Percentiles rank a stretch among this genome's conserved stretches.
phyloP scores from a whole-genome alignment of 139 green algal species.

The Ettlia oleoabundans region DNA sequence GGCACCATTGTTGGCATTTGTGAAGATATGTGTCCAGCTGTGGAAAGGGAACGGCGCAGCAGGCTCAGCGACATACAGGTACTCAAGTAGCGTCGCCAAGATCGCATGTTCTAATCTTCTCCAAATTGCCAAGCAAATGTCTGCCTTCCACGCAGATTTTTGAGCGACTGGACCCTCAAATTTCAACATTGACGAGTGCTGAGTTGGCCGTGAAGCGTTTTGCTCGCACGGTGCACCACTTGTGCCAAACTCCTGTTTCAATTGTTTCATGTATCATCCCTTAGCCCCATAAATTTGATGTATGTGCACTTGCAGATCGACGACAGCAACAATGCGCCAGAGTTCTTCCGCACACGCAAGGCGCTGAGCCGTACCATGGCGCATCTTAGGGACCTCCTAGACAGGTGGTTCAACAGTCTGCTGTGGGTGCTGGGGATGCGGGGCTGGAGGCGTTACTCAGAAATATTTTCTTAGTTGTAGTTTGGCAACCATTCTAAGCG shows the following conservation, averaged over 20 bases:
- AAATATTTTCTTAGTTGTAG: too few species aligned
- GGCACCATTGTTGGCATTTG: too few species aligned
- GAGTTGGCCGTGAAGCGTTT: slow-evolving; percentile 80
- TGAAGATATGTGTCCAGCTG: too few species aligned
- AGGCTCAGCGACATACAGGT: slow-evolving; percentile 59
- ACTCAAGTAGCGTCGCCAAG: too few species aligned
- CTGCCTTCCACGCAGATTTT: too few species aligned
- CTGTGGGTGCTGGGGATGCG: too few species aligned
- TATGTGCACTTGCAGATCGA: slow-evolving; percentile 50
- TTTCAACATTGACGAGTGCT: slow-evolving; percentile 48
- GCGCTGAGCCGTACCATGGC: slow-evolving; percentile 74
- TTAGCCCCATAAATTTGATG: neutral
- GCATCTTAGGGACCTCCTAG: slow-evolving; percentile 76
- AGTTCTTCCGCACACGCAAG: slow-evolving; percentile 72
- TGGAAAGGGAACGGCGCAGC: slow-evolving; percentile 60
- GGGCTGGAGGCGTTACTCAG: too few species aligned
- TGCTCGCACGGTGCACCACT: slow-evolving; percentile 66
- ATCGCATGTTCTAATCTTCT: too few species aligned
- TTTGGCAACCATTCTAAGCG: too few species aligned
- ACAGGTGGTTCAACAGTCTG: slow-evolving; percentile 14
- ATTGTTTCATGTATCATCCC: too few species aligned
- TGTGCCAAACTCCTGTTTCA: too few species aligned
- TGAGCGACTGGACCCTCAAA: slow-evolving; percentile 59
- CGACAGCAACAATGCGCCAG: slow-evolving; percentile 53
- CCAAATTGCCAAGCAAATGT: too few species aligned